These are phyloP conservation scores for Clavulina sp. DNA, from an alignment of 768 basidiomycete species.

Conservation along the genomic window DNA sequence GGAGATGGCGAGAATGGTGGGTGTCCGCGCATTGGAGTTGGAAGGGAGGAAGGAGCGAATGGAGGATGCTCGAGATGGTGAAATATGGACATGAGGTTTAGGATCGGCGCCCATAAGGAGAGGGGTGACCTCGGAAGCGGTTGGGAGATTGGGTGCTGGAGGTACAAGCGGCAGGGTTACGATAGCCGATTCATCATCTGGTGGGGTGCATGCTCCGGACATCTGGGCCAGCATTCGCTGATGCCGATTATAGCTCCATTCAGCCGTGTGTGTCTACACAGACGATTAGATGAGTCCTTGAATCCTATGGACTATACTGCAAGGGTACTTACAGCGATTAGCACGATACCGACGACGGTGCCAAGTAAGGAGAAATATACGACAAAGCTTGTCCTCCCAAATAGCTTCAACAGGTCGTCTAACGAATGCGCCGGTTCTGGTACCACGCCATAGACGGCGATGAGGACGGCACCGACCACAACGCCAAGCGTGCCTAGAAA, in stretches of 20 bases:
- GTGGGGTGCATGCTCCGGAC: slow-evolving; percentile 14
- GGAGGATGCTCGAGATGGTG: not conserved
- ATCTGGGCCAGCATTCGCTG: not conserved
- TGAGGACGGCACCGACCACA: slow-evolving; percentile 72
- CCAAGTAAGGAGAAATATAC: slow-evolving; percentile 65
- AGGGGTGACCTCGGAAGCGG: slow-evolving; percentile 15
- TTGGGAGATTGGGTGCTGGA: not conserved
- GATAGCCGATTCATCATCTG: slow-evolving; percentile 16
- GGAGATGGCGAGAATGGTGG: slow-evolving; percentile 22
- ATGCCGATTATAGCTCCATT: slow-evolving; percentile 34
- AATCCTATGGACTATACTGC: not conserved
- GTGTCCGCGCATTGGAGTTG: slow-evolving; percentile 10
- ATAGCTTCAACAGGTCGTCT: slow-evolving; percentile 65
- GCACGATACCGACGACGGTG: slow-evolving; percentile 36
- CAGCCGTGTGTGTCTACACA: slow-evolving; percentile 50
- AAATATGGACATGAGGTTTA: too few relatives aligned
- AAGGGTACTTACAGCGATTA: slow-evolving; percentile 38
- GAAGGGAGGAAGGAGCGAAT: slow-evolving; percentile 12
- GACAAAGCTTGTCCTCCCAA: slow-evolving; percentile 58
- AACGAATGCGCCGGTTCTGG: slow-evolving; percentile 73
- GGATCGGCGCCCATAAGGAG: slow-evolving; percentile 12
- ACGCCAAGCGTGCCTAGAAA: slow-evolving; percentile 76
- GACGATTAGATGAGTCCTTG: not conserved
- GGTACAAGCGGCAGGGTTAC: slow-evolving; percentile 10
- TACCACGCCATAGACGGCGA: slow-evolving; percentile 84